Base-by-base conservation (phyloP, 768 basidiomycete genomes). In the Mycena galopus region DNA sequence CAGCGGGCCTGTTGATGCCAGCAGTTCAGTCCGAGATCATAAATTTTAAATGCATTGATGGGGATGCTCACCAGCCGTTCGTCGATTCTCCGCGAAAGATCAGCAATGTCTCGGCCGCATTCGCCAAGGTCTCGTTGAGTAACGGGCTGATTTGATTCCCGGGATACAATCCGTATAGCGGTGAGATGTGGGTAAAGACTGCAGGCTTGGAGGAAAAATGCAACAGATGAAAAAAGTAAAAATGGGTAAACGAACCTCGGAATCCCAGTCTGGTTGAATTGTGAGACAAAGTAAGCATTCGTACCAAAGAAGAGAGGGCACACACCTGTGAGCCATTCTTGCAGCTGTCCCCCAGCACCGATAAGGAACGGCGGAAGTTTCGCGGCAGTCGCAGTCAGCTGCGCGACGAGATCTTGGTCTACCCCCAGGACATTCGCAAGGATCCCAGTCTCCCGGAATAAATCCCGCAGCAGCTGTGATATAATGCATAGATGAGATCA, bases 111-210 rank as follows among this genome's bases (percentile, higher is more conserved):
- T 73, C 65, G n/a, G 75, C 75, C 3, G 75, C 75, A 30, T 69
- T 51, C 3, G 75, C 42, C 3, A 72, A 29, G 23, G 75, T 76
- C 30, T 58, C 32, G 42, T 76, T 74, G 42, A 74, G 39, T 21
- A 67, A 39, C 7, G 75, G 75, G 29, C 71, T 59, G 29, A 74
- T 76, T 44, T 76, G 75, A 6, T 69, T 56, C 1, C 65, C 39
- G 14, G 75, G 75, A 37, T 65, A 76, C 12, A 76, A 58, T 6
- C 50, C 67, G 39, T 76, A 76, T 17, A 76, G 32, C 30, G 70
- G 75, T 7, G 69, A 71, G 35, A 74, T 39, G 29, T 76, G 75
- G 1, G 69, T 74, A 56, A 74, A 76, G 19, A 59, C 57, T 19
- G 72, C 57, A 1, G 65, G 69, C 50, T 44, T 50, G n/a, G 23